Conservation (phyloP, 1,284 basidiomycete genomes). For the Rhodotorula mucilaginosa region DNA sequence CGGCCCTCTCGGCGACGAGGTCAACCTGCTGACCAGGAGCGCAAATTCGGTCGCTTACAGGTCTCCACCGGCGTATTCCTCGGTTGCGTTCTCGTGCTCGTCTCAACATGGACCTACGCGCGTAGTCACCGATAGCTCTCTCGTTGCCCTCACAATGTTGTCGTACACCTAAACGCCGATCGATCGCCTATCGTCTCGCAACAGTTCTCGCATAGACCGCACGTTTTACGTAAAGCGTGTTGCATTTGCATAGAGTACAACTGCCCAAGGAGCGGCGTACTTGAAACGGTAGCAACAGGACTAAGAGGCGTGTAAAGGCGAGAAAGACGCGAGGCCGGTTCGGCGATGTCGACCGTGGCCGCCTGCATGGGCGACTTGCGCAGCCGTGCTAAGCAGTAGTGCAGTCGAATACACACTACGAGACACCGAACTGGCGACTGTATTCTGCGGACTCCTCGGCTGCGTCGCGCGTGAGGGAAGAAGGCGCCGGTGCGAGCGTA, state of each 20-base stretch:
- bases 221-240: too few relatives aligned
- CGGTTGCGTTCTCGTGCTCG: constrained; percentile 27
- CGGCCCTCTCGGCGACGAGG: background rate
- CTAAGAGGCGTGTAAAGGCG: background rate
- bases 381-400: too few relatives aligned
- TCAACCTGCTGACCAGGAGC: background rate
- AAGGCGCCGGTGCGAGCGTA: background rate
- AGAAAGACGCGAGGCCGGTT: background rate
- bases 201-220: too few relatives aligned
- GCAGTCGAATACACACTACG: too few relatives aligned
- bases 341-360: background rate
- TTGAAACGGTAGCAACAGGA: too few relatives aligned
- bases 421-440: too few relatives aligned
- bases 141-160: background rate
- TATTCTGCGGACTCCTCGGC: constrained; percentile 19
- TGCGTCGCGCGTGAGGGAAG: background rate
- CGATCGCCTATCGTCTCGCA: too few relatives aligned
- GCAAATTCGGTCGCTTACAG: background rate
- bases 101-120: constrained; percentile 27
- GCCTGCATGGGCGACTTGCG: too few relatives aligned
- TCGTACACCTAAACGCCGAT: background rate
- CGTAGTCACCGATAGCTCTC: background rate
- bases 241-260: too few relatives aligned
- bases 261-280: too few relatives aligned
- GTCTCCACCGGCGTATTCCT: constrained; percentile 21